A percentile compares a stretch with the other conserved stretches of the same genome.
Evolutionary conservation across 805 yeast species (phyloP).

Genomic region (Candida dajiaensis): DNA sequence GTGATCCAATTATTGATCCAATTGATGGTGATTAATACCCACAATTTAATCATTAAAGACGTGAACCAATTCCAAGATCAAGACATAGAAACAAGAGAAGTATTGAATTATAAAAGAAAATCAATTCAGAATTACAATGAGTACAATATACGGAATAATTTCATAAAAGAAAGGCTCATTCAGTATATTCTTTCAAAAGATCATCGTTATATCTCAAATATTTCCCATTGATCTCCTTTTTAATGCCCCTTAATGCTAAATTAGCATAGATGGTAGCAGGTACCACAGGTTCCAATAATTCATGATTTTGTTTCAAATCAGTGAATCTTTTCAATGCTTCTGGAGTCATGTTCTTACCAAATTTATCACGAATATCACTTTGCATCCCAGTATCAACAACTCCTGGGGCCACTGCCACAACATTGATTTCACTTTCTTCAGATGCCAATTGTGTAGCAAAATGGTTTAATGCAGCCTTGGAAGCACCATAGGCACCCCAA

Average conservation of each 20-base stretch:
- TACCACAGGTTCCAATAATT: constrained; percentile 59
- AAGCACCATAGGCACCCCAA: constrained; percentile 90
- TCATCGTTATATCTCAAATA: constrained; percentile 58
- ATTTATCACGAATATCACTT: constrained; percentile 60
- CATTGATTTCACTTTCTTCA: constrained; percentile 57
- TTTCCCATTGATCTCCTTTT: constrained; percentile 53
- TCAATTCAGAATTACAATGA: too few species aligned
- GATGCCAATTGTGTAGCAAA: constrained; percentile 58
- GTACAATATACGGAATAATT: too few species aligned
- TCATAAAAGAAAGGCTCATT: too few species aligned
- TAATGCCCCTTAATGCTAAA: constrained; percentile 57
- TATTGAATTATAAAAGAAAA: too few species aligned
- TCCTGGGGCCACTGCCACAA: constrained; percentile 86
- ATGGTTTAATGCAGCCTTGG: constrained; percentile 88
- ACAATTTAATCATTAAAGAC: too few species aligned
- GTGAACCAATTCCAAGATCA: too few species aligned
- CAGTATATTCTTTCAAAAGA: constrained; percentile 6
- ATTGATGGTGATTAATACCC: too few species aligned
- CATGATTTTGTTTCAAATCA: constrained; percentile 50
- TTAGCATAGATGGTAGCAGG: constrained; percentile 71
- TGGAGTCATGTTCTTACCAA: constrained; percentile 53
- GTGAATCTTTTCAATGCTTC: constrained; percentile 56
- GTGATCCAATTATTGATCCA: too few species aligned
- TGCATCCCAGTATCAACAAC: constrained; percentile 94
- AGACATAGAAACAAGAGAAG: too few species aligned